Conservation (phyloP, 495 filamentous ascomycete genomes). For the Aspergillus cavernicola region DNA sequence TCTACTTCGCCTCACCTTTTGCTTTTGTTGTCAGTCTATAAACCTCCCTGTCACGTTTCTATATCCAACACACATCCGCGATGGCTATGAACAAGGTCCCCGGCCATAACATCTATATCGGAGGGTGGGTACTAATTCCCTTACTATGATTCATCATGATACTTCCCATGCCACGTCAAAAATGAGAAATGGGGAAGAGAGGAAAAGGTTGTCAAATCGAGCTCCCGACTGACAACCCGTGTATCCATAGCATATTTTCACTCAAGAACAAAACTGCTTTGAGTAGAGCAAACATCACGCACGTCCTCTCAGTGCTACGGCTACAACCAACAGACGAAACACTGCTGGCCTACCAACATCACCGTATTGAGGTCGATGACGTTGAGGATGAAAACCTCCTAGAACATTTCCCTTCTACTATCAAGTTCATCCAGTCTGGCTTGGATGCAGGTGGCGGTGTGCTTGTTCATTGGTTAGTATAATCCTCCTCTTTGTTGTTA, state of each 20-base stretch:
- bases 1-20: not conserved
- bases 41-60: not conserved
- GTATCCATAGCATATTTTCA: constrained; percentile 63
- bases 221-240: constrained; percentile 4
- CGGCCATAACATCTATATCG: constrained; percentile 75
- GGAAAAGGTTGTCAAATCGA: not conserved
- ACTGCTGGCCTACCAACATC: constrained; percentile 55
- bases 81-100: constrained; percentile 55
- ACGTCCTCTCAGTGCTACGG: constrained; percentile 79
- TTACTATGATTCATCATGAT: not conserved
- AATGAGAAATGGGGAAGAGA: not conserved
- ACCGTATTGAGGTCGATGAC: constrained; percentile 82
- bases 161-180: not conserved
- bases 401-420: constrained; percentile 68
- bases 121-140: constrained; percentile 60
- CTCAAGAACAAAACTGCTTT: constrained; percentile 66
- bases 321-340: constrained; percentile 48
- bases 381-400: constrained; percentile 81
- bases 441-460: constrained; percentile 63
- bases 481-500: not conserved
- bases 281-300: constrained; percentile 72
- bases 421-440: constrained; percentile 78
- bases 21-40: not conserved
- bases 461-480: constrained; percentile 69
- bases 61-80: not conserved